Evolutionary conservation across 345 rosid species (phyloP), one percentile per base, ranked within the genome.

Genomic region (Mangifera indica): DNA sequence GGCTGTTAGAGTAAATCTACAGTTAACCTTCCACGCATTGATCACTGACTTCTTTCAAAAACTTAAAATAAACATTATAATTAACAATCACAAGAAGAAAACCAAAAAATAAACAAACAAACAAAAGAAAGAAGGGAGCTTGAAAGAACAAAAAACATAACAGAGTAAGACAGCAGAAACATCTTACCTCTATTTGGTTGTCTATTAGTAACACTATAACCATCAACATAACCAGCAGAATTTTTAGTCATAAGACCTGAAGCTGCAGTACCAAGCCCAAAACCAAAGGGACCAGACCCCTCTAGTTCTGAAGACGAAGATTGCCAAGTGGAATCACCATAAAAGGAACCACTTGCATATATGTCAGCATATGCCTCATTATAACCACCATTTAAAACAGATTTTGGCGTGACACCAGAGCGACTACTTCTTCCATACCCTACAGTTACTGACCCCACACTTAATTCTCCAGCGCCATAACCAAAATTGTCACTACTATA

Each of bases 171-270:
- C 17, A 62, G 40, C 8, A 32, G 20, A 20, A 53, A 46, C 20
- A 61, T 53, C 71, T 71, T 81, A 84, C 95, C 92, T 83, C 92
- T 82, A 84, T 66, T 82, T 76, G 87, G 22, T 72, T 84, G 92
- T 82, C 89, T 85, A 81, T 76, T 80, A 60, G 81, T 61, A 79
- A 84, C 84, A 65, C 85, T 78, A 79, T 83, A 89, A 66, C 82
- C 83, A 40, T 87, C 90, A 83, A 77, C 82, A 52, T 80, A 84
- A 73, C 80, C 84, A 68, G 78, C 84, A 73, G 89, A 52, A 70
- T 64, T 86, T 74, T 79, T 77, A 32, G 80, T 37, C 64, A 77
- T 69, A 70, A 82, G 82, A 78, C 85, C 91, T 12, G 91, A 78
- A 78, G 78, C 75, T 53, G 85, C 70, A 70, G 73, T 78, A 74